These are phyloP conservation scores for Candida maris DNA, from an alignment of 805 yeast species.

Conservation along the genomic window DNA sequence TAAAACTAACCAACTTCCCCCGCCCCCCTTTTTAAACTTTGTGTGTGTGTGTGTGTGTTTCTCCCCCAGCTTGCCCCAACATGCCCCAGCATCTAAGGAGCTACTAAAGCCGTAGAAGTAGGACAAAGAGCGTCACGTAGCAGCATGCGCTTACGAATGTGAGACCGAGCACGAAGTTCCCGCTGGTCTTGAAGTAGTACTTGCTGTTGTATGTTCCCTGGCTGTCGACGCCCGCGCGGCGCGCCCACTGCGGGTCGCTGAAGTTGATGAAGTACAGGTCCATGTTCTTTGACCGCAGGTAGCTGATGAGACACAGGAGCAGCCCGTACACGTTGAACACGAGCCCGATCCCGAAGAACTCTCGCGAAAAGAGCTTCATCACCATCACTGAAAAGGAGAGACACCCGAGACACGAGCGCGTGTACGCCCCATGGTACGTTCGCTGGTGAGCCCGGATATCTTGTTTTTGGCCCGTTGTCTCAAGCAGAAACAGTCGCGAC, in stretches of 20 bases:
- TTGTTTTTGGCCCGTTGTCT: slow-evolving; percentile 40
- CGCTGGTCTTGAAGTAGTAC: slow-evolving; percentile 54
- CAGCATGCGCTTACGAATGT: slow-evolving; percentile 47
- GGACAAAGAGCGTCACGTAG: slow-evolving; percentile 48
- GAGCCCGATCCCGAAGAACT: slow-evolving; percentile 64
- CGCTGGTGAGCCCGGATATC: slow-evolving; percentile 71
- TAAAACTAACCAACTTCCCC: no score
- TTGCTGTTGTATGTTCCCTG: slow-evolving; percentile 12
- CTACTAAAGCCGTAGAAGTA: slow-evolving; percentile 45
- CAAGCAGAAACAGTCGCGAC: slow-evolving; percentile 31
- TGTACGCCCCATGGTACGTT: slow-evolving; percentile 82
- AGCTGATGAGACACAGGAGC: slow-evolving; percentile 38
- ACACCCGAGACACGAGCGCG: slow-evolving; percentile 67
- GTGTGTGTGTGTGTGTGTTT: no score
- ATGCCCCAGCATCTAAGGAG: no score
- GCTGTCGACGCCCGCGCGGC: slow-evolving; percentile 8
- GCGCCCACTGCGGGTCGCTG: slow-evolving; percentile 20
- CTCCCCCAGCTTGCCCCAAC: no score
- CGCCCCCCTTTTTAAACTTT: no score
- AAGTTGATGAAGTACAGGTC: slow-evolving; percentile 32
- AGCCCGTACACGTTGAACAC: slow-evolving; percentile 62
- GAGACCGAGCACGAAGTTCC: slow-evolving; percentile 54
- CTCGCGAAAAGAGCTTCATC: slow-evolving; percentile 58
- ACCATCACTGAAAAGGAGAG: slow-evolving; percentile 62
- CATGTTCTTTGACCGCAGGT: slow-evolving; percentile 29